Evolutionary conservation across 2,329 filamentous ascomycete genomes (phyloP), one percentile per base, ranked within the genome.

Genomic region (Sporothrix globosa): DNA sequence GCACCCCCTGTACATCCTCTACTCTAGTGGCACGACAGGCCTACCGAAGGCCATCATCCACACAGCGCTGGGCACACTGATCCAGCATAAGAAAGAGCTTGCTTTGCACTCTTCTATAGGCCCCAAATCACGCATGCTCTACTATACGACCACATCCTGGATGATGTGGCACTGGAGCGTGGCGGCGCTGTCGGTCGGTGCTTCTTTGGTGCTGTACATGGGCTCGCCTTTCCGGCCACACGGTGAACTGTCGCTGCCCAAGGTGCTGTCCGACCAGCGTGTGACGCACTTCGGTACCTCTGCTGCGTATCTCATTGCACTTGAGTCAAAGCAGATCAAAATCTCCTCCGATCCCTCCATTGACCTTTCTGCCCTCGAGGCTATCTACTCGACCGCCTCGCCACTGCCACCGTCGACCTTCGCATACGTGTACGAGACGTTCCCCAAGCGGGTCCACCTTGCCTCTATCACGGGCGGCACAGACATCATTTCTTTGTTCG

Each of bases 141-240:
- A 97, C 82, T 97, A 94, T 82, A 97, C 93, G 0, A 97, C 94
- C 3, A 93, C 91, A 13, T 96, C 93, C 17, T 74, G 74, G 96
- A 98, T 99, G 94, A 98, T 98, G 95, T 97, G 94, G 93, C 95
- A 98, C 79, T 98, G 95, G 94, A 90, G 94, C 53, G 87, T 97
- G 24, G 95, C 92, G 0, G 92, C 90, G 6, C 88, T 98, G 4
- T 92, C 94, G 11, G 90, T 88, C 41, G 95, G 95, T 68, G 87
- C 92, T 13, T 95, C 92, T 0, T 83, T 98, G 14, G 86, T 98
- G 24, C 85, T 98, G 4, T 99, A 97, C 80, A 92, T 97, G 68
- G 96, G 96, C 63, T 97, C 92, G 0, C 96, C 96, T 0, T 98
- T 98, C 83, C 86, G 86, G 65, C 92, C 91, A 0, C 84, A 91